These are phyloP conservation scores for Daedaleopsis sinensis DNA, from an alignment of 768 basidiomycete genomes.

Conservation along the genomic window DNA sequence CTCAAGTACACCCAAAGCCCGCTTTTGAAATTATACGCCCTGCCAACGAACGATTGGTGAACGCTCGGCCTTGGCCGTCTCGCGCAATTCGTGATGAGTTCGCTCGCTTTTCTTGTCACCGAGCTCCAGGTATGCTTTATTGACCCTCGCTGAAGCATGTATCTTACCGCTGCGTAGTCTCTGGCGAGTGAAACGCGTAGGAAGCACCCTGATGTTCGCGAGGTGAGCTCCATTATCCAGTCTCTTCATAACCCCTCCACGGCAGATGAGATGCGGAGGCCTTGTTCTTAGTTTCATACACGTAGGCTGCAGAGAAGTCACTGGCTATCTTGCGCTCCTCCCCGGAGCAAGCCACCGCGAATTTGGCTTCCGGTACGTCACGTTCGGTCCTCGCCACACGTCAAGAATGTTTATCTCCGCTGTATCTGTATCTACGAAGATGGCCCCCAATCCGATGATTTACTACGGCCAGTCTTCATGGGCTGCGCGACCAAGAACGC, in stretches of 20 bases:
- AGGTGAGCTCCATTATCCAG: conserved; percentile 67
- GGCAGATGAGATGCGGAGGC: not conserved
- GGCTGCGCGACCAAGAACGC: conserved; percentile 91
- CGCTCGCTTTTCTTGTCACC: conserved; percentile 69
- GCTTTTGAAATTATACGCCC: too few relatives aligned
- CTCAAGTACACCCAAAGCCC: too few relatives aligned
- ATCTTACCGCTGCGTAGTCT: conserved; percentile 49
- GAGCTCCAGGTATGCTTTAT: conserved; percentile 61
- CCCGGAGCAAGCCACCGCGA: conserved; percentile 75
- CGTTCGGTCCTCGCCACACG: not conserved
- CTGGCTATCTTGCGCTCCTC: conserved; percentile 78
- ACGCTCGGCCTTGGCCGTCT: too few relatives aligned
- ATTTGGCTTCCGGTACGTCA: conserved; percentile 70
- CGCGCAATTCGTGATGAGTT: conserved; percentile 50
- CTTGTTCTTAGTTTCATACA: not conserved
- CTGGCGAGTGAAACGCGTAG: conserved; percentile 86
- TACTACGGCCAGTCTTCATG: conserved; percentile 89
- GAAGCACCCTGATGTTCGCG: conserved; percentile 93
- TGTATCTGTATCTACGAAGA: conserved; percentile 58
- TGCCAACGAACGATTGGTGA: too few relatives aligned
- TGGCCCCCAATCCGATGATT: conserved; percentile 77
- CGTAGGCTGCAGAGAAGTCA: conserved; percentile 85
- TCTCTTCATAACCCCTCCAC: too few relatives aligned
- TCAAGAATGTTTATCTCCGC: conserved; percentile 51
- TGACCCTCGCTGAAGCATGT: not conserved